Percentiles rank a stretch among this genome's conserved stretches.
These are phyloP conservation scores for Pulveroboletus frians DNA, from an alignment of 768 basidiomycete genomes.

Conservation along the genomic window DNA sequence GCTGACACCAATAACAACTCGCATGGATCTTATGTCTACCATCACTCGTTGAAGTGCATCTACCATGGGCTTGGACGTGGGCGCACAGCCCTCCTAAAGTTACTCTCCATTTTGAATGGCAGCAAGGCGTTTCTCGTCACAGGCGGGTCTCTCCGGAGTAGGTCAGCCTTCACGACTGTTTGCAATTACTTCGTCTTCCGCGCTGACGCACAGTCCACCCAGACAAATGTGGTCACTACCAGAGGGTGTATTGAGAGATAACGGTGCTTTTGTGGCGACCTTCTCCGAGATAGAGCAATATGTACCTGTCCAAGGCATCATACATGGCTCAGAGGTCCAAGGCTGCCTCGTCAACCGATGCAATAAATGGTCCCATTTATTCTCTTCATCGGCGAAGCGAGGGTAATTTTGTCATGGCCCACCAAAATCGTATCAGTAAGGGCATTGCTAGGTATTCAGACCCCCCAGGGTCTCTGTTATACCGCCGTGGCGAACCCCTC, in stretches of 20 bases:
- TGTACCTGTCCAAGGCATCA: slow-evolving; percentile 62
- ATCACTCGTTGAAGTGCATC: slow-evolving; percentile 60
- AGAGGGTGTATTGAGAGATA: slow-evolving; percentile 46
- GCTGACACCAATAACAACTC: slow-evolving; percentile 5
- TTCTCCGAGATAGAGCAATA: slow-evolving; percentile 74
- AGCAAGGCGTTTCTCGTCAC: slow-evolving; percentile 70
- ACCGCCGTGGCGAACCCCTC: slow-evolving; percentile 68
- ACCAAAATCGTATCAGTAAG: slow-evolving; percentile 29
- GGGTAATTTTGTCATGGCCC: slow-evolving; percentile 42
- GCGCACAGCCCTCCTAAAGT: slow-evolving; percentile 56
- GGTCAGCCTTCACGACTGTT: slow-evolving; percentile 27
- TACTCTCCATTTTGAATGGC: slow-evolving; percentile 49
- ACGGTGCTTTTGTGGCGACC: slow-evolving; percentile 57
- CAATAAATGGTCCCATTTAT: slow-evolving; percentile 67
- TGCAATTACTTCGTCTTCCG: not conserved
- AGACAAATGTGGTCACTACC: slow-evolving; percentile 25
- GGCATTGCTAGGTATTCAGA: slow-evolving; percentile 66
- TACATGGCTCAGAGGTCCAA: slow-evolving; percentile 51
- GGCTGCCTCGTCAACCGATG: slow-evolving; percentile 67
- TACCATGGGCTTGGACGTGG: slow-evolving; percentile 70
- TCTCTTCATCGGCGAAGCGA: slow-evolving; percentile 53
- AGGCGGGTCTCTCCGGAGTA: slow-evolving; percentile 64
- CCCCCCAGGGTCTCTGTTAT: slow-evolving; percentile 64
- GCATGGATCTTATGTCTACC: slow-evolving; percentile 61
- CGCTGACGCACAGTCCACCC: slow-evolving; percentile 10